Evolutionary conservation across 2,329 filamentous ascomycete species (phyloP).

Genomic region (Penicillium freii): DNA sequence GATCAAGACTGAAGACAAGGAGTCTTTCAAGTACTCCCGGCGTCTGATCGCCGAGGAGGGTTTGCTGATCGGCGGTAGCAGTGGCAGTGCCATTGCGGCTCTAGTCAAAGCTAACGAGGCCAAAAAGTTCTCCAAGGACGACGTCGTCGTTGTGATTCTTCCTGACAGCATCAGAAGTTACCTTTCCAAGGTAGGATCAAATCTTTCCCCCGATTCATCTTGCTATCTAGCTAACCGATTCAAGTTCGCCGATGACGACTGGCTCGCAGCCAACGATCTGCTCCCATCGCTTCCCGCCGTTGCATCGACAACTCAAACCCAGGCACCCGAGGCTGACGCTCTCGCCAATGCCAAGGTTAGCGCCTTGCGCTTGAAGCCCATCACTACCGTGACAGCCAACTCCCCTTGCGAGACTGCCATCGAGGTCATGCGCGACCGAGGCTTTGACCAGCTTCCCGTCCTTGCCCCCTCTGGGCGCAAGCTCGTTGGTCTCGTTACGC

Average conservation of each 20-base stretch:
- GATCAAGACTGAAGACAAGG: constrained; percentile 96
- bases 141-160: constrained; percentile 85
- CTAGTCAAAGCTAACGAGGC: constrained; percentile 75
- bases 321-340: constrained; percentile 56
- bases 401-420: constrained; percentile 81
- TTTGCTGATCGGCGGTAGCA: constrained; percentile 87
- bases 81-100: constrained; percentile 85
- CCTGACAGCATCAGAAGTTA: constrained; percentile 98
- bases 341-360: constrained; percentile 77
- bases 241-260: constrained; percentile 93
- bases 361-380: constrained; percentile 83
- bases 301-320: constrained; percentile 32
- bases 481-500: constrained; percentile 87
- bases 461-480: constrained; percentile 66
- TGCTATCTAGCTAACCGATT: constrained; percentile 11
- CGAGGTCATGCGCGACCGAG: constrained; percentile 97
- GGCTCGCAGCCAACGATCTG: constrained; percentile 94
- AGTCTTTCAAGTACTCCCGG: constrained; percentile 87
- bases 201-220: background rate
- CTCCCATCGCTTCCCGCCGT: constrained; percentile 60
- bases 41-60: constrained; percentile 92
- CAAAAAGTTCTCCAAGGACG: constrained; percentile 71
- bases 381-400: constrained; percentile 74
- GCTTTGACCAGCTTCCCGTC: constrained; percentile 95
- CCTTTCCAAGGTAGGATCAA: constrained; percentile 68